These are phyloP conservation scores for Vigna trinervia DNA, from an alignment of 306 rosid species.

Conservation along the genomic window DNA sequence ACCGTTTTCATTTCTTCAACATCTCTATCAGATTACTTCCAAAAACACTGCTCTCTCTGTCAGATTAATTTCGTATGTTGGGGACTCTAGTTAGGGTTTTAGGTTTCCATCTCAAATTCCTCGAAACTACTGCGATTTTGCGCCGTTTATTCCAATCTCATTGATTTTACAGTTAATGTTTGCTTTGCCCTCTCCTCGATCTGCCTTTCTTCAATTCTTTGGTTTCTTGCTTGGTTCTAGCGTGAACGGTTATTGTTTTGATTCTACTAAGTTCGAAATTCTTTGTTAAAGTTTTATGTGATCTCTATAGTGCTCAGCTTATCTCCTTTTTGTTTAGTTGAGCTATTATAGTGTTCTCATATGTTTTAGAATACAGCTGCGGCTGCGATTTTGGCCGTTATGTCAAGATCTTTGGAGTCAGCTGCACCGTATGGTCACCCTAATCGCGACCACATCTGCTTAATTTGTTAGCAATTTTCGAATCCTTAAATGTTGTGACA, in stretches of 20 bases:
- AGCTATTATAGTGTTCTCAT: neutral
- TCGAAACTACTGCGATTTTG: neutral
- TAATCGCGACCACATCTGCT: neutral
- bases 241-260: neutral
- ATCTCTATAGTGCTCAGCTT: neutral
- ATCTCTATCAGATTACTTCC: neutral
- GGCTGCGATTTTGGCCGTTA: neutral
- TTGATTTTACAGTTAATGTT: conserved; percentile 4
- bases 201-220: neutral
- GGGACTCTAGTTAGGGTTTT: conserved; percentile 56
- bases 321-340: neutral
- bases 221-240: neutral
- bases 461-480: neutral
- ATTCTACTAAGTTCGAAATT: neutral
- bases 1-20: too few relatives aligned
- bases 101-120: conserved; percentile 30
- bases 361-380: neutral
- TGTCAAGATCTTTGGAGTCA: too few relatives aligned
- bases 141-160: neutral
- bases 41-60: neutral
- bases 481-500: neutral
- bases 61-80: conserved; percentile 33
- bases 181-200: conserved; percentile 21
- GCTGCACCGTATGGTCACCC: neutral
- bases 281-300: neutral